A percentile compares a stretch with the other conserved stretches of the same genome.
These are phyloP conservation scores for Rubia peregrina DNA, from an alignment of 305 asterid species.

Conservation along the genomic window DNA sequence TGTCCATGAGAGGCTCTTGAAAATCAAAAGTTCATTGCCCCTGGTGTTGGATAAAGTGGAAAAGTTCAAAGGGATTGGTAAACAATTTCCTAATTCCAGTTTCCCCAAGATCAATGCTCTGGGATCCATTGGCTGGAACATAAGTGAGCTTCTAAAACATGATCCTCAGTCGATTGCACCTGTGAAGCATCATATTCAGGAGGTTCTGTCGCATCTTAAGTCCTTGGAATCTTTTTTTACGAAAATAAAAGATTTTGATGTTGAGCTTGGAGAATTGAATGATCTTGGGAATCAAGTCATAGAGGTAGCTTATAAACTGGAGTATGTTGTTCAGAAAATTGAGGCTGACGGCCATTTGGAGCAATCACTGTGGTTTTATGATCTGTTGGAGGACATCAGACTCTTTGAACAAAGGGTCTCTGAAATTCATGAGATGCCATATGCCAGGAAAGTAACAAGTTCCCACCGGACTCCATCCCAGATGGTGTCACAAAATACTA, in stretches of 20 bases:
- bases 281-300: constrained; percentile 2
- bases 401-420: not conserved
- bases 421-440: not conserved
- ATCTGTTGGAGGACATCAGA: constrained; percentile 13
- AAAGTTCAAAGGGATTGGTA: not conserved
- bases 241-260: not conserved
- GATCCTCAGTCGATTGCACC: not conserved
- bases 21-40: not conserved
- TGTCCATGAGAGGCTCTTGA: not conserved
- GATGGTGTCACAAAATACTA: not conserved
- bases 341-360: constrained; percentile 11
- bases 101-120: constrained; percentile 8
- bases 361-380: constrained; percentile 9
- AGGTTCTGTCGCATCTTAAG: constrained; percentile 1
- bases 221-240: constrained; percentile 3
- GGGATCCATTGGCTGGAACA: constrained; percentile 9
- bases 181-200: constrained; percentile 7
- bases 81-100: not conserved
- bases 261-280: constrained; percentile 1
- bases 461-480: not conserved
- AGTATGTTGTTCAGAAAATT: constrained; percentile 16
- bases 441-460: not conserved
- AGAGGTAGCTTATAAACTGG: constrained; percentile 20
- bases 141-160: constrained; percentile 9
- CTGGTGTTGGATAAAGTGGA: not conserved